Percentiles rank a stretch among this genome's conserved stretches.
Conservation (phyloP, 176 grass and related monocot species). For the Pontederia crassipes region DNA sequence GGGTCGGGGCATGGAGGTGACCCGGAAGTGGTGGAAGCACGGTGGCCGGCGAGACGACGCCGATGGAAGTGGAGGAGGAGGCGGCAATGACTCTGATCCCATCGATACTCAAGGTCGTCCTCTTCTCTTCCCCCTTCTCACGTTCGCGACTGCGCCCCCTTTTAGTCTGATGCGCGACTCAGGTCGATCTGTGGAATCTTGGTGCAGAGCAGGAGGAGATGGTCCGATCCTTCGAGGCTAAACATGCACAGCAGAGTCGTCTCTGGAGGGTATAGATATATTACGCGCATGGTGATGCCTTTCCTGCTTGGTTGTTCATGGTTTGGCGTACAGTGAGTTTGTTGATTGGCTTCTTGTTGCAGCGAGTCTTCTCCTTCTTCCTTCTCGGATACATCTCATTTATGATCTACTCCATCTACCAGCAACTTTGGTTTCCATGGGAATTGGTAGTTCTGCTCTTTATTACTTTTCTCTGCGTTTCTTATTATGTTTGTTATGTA, state of each 20-base stretch:
- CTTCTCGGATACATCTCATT: conserved; percentile 53
- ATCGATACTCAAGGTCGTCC: conserved; percentile 67
- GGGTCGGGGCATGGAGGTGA: conserved; percentile 19
- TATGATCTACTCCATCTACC: conserved; percentile 59
- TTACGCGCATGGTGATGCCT: conserved; percentile 1
- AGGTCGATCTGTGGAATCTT: conserved; percentile 2
- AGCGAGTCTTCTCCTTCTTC: conserved; percentile 62
- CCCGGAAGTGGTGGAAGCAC: conserved; percentile 58
- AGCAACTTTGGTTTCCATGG: conserved; percentile 82
- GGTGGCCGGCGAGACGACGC: conserved; percentile 12
- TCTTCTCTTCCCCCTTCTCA: neutral
- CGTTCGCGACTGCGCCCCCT: neutral
- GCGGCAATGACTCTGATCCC: conserved; percentile 32
- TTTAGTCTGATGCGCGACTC: neutral
- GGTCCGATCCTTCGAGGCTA: conserved; percentile 63
- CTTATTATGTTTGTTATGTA: neutral
- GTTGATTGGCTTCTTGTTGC: conserved; percentile 20
- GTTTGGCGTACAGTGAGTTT: neutral
- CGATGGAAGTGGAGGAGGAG: conserved; percentile 19
- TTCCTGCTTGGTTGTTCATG: neutral
- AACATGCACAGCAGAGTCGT: conserved; percentile 50
- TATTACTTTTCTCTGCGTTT: neutral
- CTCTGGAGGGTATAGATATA: conserved; percentile 50
- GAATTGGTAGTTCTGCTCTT: conserved; percentile 44
- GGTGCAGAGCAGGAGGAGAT: conserved; percentile 84